phyloP scores from a whole-genome alignment of 2,329 filamentous ascomycete species.

The Xylariaceae sp. region DNA sequence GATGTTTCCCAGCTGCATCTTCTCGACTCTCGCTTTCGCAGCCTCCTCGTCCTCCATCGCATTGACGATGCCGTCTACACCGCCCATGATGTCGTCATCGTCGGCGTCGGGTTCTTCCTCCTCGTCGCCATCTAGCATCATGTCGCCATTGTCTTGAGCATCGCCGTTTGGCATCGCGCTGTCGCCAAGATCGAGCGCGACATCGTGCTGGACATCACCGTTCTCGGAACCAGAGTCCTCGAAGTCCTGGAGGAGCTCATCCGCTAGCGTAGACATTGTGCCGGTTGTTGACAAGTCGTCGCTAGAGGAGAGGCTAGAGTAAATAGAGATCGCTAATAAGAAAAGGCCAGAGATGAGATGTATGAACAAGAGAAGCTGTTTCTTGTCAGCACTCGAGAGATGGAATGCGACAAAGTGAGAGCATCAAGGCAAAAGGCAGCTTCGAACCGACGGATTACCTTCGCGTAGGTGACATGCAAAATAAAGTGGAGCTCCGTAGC shows the following conservation, averaged over 20 bases:
- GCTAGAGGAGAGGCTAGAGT: not conserved
- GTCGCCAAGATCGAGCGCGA: constrained; percentile 41
- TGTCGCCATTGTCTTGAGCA: constrained; percentile 37
- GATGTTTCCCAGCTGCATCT: constrained; percentile 68
- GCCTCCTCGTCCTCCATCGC: constrained; percentile 60
- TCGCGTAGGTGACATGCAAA: not conserved
- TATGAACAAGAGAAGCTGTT: not conserved
- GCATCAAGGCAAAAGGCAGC: not conserved
- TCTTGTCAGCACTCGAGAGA: not conserved
- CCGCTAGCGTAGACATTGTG: constrained; percentile 81
- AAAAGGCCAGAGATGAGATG: not conserved
- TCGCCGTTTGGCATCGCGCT: constrained; percentile 37
- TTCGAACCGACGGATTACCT: no score
- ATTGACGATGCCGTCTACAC: constrained; percentile 43
- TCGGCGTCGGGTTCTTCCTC: constrained; percentile 58
- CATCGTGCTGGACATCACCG: constrained; percentile 53
- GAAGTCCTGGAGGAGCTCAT: constrained; percentile 89
- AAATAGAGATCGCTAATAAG: not conserved
- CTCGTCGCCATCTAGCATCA: constrained; percentile 57
- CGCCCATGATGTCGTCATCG: constrained; percentile 51
- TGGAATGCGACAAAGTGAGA: not conserved
- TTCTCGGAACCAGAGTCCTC: constrained; percentile 78
- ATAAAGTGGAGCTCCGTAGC: not conserved
- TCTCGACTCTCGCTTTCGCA: constrained; percentile 73
- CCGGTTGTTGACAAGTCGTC: not conserved